phyloP scores from a whole-genome alignment of 148 eudicot species.

The Chenopodium album region DNA sequence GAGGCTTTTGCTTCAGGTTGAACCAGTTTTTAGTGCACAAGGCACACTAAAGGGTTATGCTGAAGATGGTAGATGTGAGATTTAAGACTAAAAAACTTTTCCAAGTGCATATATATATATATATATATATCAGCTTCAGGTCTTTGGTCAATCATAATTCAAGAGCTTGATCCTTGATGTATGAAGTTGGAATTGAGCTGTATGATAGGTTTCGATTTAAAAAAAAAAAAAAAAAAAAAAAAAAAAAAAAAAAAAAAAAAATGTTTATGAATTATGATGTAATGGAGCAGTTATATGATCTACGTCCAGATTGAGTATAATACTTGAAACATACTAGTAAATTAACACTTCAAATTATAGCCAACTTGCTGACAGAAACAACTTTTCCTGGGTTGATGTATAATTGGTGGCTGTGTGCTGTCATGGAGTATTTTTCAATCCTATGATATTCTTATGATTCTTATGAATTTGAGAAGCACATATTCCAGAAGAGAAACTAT shows the following conservation, averaged over 20 bases:
- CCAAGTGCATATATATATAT: neutral
- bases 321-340: neutral
- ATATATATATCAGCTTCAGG: neutral
- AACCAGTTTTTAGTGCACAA: neutral
- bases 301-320: neutral
- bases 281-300: neutral
- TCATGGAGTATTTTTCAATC: neutral
- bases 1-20: neutral
- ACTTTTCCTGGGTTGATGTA: neutral
- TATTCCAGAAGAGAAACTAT: neutral
- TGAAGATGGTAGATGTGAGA: neutral
- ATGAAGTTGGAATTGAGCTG: neutral
- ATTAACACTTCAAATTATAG: neutral
- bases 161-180: neutral
- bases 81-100: neutral
- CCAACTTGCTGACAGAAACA: neutral
- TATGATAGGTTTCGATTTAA: neutral
- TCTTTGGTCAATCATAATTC: neutral
- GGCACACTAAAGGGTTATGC: neutral
- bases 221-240: too few species aligned
- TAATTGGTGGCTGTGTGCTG: neutral
- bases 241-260: too few species aligned
- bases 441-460: neutral
- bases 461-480: neutral
- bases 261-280: too few species aligned